These are phyloP conservation scores for Phytopythium mirpurense DNA, from an alignment of 352 stramenopile genomes.

Conservation along the genomic window DNA sequence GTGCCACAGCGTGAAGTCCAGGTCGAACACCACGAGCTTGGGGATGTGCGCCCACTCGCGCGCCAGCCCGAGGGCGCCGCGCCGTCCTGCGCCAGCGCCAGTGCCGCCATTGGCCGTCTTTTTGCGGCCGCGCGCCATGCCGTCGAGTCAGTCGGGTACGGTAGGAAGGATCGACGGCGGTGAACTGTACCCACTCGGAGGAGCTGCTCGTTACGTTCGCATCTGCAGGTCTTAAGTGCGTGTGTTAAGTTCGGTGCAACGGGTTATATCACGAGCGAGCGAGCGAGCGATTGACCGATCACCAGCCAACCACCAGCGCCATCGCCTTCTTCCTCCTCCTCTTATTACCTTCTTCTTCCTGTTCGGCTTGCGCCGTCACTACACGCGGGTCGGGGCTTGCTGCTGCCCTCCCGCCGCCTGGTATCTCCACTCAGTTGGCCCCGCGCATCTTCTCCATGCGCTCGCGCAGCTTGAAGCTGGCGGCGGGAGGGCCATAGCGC, in stretches of 20 bases:
- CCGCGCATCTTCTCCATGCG: conserved; percentile 5
- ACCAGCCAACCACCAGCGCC: no score
- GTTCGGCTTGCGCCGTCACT: conserved; percentile 7
- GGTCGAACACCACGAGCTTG: conserved; percentile 66
- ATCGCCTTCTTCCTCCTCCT: background rate
- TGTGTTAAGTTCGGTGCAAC: background rate
- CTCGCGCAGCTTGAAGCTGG: no score
- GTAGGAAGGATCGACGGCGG: no score
- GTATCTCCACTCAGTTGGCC: no score
- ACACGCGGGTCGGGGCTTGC: no score
- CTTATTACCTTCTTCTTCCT: background rate
- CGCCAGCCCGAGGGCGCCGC: background rate
- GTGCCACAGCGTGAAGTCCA: conserved; percentile 78
- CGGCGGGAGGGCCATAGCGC: background rate
- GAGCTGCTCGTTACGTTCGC: no score
- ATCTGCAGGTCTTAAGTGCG: no score
- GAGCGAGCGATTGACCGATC: no score
- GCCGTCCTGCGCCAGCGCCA: background rate
- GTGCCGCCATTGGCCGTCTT: background rate
- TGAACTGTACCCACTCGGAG: no score
- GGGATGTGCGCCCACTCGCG: conserved; percentile 48
- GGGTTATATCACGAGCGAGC: no score
- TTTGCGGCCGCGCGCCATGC: conserved; percentile 1
- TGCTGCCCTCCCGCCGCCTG: background rate
- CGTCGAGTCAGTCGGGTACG: no score